Evolutionary conservation across 495 filamentous ascomycete genomes (phyloP), one percentile per base, ranked within the genome.

Genomic region (Talaromyces wortmannii): DNA sequence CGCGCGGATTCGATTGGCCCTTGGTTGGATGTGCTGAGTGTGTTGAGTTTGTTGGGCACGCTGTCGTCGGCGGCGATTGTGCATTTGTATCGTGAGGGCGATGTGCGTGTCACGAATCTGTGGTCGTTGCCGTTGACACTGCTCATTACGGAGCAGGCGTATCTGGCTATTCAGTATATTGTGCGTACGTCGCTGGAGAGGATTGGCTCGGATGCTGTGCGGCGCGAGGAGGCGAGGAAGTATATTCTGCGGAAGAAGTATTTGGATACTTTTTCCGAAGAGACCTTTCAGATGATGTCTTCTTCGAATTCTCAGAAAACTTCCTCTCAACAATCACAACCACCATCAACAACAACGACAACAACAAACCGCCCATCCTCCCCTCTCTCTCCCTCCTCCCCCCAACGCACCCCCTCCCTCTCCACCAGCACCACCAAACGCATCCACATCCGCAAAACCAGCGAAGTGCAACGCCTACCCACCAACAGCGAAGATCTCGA

Each of bases 1-100:
- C 83, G 94, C 11, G 84, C 90, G 4, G 94, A 97, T 70, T 90
- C 87, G 3, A 97, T 98, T 62, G 94, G 94, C 0, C 91, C 94
- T 0, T 97, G 90, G 83, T 75, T 97, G 18, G 82, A 89, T 52
- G 83, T 87, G 7, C 75, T 98, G 5, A 85, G 85, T n/a, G 90
- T 97, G 66, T 72, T 97, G 4, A 81, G 87, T 11, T 97, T 92
- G 94, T 72, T 95, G 36, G 94, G 94, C 30, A 90, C 84, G 46
- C 68, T 97, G 45, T 92, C 90, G 7, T 88, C 86, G 12, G 82
- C 91, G 1, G 90, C 90, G 0, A 78, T 98, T 4, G 85, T 95
- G 0, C 96, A 91, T 66, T 72, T 98, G 15, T 97, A 96, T 71
- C 81, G 83, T 49, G 78, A 80, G 54, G 78, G 82, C 17, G 76